Evolutionary conservation across 1,284 basidiomycete species (phyloP).

Genomic region (Sporisorium sorghi): DNA sequence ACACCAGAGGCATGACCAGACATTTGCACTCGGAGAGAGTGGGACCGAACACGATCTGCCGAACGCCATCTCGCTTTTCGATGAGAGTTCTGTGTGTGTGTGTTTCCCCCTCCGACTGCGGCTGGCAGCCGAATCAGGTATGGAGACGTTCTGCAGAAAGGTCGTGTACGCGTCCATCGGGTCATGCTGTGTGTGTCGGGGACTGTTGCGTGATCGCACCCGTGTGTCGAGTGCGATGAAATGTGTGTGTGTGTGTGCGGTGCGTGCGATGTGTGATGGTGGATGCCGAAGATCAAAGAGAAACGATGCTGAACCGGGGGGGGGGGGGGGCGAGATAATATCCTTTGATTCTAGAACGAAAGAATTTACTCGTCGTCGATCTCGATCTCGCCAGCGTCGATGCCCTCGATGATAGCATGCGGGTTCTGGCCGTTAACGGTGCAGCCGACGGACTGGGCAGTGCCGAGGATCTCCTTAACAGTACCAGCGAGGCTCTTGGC

Average conservation of each 20-base stretch:
- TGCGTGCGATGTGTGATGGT: background rate
- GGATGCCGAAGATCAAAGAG: constrained; percentile 15
- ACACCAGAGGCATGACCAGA: background rate
- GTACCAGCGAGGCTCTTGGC: constrained; percentile 89
- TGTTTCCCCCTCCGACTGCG: constrained; percentile 10
- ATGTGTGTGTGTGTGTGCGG: background rate
- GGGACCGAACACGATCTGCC: background rate
- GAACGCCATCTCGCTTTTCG: constrained; percentile 48
- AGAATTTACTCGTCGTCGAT: constrained; percentile 64
- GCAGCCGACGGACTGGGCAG: constrained; percentile 88
- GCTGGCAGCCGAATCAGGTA: constrained; percentile 3
- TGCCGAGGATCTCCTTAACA: constrained; percentile 78
- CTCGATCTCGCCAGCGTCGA: constrained; percentile 91
- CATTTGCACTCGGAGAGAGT: background rate
- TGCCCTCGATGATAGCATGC: constrained; percentile 95
- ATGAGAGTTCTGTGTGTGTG: constrained; percentile 15
- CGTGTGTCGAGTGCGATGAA: background rate
- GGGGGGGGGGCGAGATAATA: no score
- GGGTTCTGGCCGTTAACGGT: constrained; percentile 93
- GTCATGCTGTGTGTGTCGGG: background rate
- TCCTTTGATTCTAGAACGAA: no score
- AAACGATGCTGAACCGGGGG: constrained; percentile 24
- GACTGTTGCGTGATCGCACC: constrained; percentile 19
- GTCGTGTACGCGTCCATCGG: constrained; percentile 1
- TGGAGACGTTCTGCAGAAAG: no score